Evolutionary conservation across 345 rosid genomes (phyloP), one percentile per base, ranked within the genome.

Genomic region (Corchorus olitorius): DNA sequence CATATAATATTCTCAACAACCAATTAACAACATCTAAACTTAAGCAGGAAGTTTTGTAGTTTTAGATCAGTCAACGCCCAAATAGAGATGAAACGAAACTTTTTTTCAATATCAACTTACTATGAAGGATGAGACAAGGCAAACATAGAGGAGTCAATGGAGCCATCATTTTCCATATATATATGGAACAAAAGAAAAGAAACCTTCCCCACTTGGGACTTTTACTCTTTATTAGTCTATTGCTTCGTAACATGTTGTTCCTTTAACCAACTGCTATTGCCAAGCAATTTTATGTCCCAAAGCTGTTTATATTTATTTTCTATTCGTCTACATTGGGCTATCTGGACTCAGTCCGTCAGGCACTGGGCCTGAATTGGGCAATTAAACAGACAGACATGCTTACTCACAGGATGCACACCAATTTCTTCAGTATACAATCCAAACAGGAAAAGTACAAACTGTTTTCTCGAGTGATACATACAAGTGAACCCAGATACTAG

Each of bases 51-150:
- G 56, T 45, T 70, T 13, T 27, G 60, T 39, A 6, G 37, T 11
- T 65, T 41, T 9, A 65, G 34, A 43, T 65, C 17, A n/a, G 67
- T 63, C 67, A 63, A 63, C 46, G 65, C 59, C 67, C 74, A 70
- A 72, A 35, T 12, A 67, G 45, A 72, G 8, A 53, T 46, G 20
- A 35, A 53, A 39, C 20, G 13, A 35, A 53, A 39, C 20, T 61
- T 61, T 20, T 17, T 39, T 75, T 65, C 41, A 8, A 50, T 3
- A 58, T 4, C 33, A 19, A 54, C 35, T 35, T 71, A 39, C 10
- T 8, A 6, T 37, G 17, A 9, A 8, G 37, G 0, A 55, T 16
- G 13, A 34, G 13, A 35, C 27, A 63, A 75, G 27, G 19, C 33
- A 13, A 22, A 22, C 41, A 50, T 9, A 43, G 53, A 39, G 54